Evolutionary conservation across 2,329 filamentous ascomycete genomes (phyloP).

Genomic region (Neopestalotiopsis rosae): DNA sequence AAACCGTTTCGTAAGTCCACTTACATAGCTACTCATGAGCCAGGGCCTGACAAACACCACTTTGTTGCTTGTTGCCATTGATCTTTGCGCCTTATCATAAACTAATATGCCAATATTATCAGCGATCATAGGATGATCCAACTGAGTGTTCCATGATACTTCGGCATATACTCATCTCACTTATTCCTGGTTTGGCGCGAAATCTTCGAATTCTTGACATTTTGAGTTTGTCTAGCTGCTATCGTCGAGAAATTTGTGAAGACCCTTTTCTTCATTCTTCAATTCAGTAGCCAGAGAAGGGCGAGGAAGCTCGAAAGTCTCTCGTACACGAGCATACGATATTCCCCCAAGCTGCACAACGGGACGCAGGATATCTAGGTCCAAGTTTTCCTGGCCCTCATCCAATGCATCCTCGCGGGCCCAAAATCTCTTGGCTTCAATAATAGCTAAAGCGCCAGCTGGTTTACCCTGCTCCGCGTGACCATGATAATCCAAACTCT

Average conservation of each 20-base stretch:
- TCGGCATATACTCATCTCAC: too few relatives aligned
- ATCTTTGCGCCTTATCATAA: background rate
- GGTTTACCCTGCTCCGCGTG: constrained; percentile 21
- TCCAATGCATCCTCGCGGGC: constrained; percentile 17
- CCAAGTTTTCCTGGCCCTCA: background rate
- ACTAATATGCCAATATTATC: too few relatives aligned
- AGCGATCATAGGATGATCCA: background rate
- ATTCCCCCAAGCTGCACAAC: constrained; percentile 19
- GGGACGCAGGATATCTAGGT: constrained; percentile 15
- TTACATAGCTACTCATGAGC: background rate
- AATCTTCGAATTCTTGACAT: too few relatives aligned
- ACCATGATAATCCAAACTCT: constrained; percentile 27
- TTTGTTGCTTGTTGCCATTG: background rate
- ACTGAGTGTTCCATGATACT: too few relatives aligned
- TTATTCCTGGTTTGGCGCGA: too few relatives aligned
- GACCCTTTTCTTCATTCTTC: background rate
- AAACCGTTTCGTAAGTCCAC: background rate
- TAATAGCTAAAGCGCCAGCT: constrained; percentile 10
- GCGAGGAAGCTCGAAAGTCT: constrained; percentile 16
- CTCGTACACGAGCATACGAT: constrained; percentile 8
- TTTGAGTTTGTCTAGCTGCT: background rate
- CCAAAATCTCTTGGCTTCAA: constrained; percentile 19
- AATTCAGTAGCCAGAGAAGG: background rate
- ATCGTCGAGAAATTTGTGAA: background rate
- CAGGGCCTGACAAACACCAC: background rate